These are phyloP conservation scores for Diaporthe vaccinii DNA, from an alignment of 2,329 filamentous ascomycete genomes.

Conservation along the genomic window DNA sequence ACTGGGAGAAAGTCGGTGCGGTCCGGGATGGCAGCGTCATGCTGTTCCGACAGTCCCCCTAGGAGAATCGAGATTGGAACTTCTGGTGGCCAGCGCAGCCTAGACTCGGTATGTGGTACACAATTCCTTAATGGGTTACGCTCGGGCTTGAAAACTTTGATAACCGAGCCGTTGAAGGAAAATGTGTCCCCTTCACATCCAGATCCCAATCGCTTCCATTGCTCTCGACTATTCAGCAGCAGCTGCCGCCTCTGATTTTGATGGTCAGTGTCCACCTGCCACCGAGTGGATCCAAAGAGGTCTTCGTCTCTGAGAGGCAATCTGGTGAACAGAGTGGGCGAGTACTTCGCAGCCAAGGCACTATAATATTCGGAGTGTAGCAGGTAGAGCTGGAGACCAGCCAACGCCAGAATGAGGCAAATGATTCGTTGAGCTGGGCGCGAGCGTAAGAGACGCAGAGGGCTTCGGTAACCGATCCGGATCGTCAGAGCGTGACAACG, in stretches of 20 bases:
- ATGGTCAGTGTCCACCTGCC: neutral
- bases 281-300: conserved; percentile 9
- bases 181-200: conserved; percentile 51
- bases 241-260: neutral
- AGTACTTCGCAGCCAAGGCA: conserved; percentile 31
- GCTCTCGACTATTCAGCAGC: conserved; percentile 43
- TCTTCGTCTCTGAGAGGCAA: conserved; percentile 16
- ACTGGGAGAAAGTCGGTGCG: conserved; percentile 47
- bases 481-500: conserved; percentile 6
- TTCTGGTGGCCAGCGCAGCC: conserved; percentile 50
- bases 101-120: conserved; percentile 40
- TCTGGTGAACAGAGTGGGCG: conserved; percentile 15
- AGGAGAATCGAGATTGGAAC: conserved; percentile 49
- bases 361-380: conserved; percentile 26
- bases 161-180: conserved; percentile 47
- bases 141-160: conserved; percentile 48
- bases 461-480: conserved; percentile 13
- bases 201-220: conserved; percentile 48
- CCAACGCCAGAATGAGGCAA: conserved; percentile 6
- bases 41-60: conserved; percentile 43
- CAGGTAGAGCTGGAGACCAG: conserved; percentile 23
- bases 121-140: conserved; percentile 51
- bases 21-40: conserved; percentile 18
- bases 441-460: conserved; percentile 28
- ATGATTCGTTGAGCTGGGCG: conserved; percentile 26